Conservation (phyloP, 176 grass and related monocot genomes). For the Tillandsia leiboldiana region DNA sequence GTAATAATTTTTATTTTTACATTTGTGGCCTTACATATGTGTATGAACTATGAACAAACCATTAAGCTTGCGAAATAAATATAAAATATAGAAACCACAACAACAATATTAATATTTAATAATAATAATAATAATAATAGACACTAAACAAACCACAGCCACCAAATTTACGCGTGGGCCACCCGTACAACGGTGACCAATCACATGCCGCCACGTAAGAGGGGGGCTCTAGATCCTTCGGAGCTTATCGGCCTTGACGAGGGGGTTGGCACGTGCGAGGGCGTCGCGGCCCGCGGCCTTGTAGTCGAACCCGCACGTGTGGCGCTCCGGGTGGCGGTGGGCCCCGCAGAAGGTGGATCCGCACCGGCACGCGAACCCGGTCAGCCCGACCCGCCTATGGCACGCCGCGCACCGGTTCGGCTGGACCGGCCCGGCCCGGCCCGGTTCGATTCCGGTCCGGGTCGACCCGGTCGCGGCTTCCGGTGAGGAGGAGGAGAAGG, state of each 20-base stretch:
- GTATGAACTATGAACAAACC: too few relatives aligned
- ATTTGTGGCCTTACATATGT: too few relatives aligned
- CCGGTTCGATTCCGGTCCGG: constrained; percentile 9
- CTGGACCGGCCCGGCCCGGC: neutral
- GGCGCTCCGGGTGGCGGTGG: constrained; percentile 22
- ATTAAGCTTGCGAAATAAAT: too few relatives aligned
- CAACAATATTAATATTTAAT: too few relatives aligned
- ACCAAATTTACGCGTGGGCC: neutral
- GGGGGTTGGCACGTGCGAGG: constrained; percentile 1
- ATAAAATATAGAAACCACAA: too few relatives aligned
- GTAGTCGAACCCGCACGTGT: constrained; percentile 21
- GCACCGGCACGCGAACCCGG: constrained; percentile 26
- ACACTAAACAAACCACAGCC: too few relatives aligned
- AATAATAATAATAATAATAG: too few relatives aligned
- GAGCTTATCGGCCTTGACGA: constrained; percentile 1
- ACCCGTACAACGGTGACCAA: neutral
- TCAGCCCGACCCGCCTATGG: constrained; percentile 35
- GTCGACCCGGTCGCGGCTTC: neutral
- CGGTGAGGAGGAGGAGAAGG: neutral
- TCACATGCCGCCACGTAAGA: neutral
- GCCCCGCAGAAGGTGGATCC: constrained; percentile 4
- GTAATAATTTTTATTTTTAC: too few relatives aligned
- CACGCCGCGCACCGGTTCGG: constrained; percentile 25
- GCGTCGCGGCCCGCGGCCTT: neutral
- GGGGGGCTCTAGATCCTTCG: neutral